Base-by-base conservation (phyloP, 23 red algal genomes). In the Gracilaria caudata region DNA sequence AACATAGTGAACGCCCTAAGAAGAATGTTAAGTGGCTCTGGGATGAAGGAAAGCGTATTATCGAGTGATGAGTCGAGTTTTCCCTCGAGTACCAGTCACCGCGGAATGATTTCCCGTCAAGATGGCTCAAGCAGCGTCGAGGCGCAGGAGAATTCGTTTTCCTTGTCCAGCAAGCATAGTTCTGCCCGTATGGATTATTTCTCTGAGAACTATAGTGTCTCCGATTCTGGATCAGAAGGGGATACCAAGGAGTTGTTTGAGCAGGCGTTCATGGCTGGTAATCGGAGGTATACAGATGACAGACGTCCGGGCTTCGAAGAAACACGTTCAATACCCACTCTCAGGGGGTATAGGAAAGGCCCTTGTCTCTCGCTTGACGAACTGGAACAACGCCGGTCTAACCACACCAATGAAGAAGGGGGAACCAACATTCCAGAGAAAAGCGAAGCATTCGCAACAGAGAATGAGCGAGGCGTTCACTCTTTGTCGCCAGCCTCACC, bases 271-370 rank as follows among this genome's bases (percentile, higher is more conserved):
- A 45, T 64, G 56, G 70, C 38, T 36, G 64, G 82, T 55, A 38
- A 7, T 19, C 82, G 82, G 30, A 65, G 82, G 16, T 86, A 73
- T 66, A 86, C 82, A 72, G 65, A 86, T 29, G 82, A 86, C 82
- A 64, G 82, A 10, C 44, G 40, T 44, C 33, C 63, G 23, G 39
- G n/a, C n/a, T 51, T 51, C 19, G 51, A 34, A 30, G 60, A 75
- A 49, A 49, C 39, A 75, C 21, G 38, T 4, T 47, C 37, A 2
- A 49, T 75, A 26, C 40, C 70, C 19, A 47, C 70, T 24, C 19
- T 75, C 33, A 36, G 70, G 23, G 20, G 38, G 0, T 75, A 75
- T 47, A 38, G 70, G 4, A 75, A 75, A 75, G 40, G 70, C 16
- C 70, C 70, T 46, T 45, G 39, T 28, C 70, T 46, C 40, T 47